Evolutionary conservation across 2,329 filamentous ascomycete species (phyloP), one percentile per base, ranked within the genome.

Genomic region (Cryphonectria naterciae): DNA sequence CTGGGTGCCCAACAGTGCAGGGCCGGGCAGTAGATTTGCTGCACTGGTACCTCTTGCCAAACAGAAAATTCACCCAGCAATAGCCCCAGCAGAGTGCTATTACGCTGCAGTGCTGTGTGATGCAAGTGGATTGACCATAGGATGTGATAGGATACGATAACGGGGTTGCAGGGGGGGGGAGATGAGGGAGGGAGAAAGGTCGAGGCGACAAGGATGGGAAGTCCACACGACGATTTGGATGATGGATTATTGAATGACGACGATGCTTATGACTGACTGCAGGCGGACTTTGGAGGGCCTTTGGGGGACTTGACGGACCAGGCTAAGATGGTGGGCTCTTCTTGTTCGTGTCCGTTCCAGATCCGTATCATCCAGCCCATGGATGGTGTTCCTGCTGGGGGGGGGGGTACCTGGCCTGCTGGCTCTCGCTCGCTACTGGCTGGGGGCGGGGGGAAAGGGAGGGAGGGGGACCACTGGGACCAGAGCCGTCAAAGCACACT

Each of bases 361-460:
- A 41, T 43, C 61, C 61, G 61, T 63, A 63, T 63, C 61, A 46
- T 41, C 46, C 46, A 49, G 22, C 46, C 46, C 46, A 49, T 49
- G 61, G 19, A 63, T 63, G 61, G 61, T 41, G 61, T 8, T 49
- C 61, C 19, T 63, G 61, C 25, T 63, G 61, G 62, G n/a, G 32
- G 32, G 32, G 32, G 28, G 28, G 28, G 62, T 13, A 10, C 46
- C 46, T n/a, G 46, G 46, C 46, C 28, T 49, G 25, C 43, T 65
- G 61, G 61, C 46, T 19, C 46, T n/a, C 43, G 43, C 17, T 49
- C 43, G 19, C 43, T 49, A 17, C 43, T 49, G 43, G 43, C 43
- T 39, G 19, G 43, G 41, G 41, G 1, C 15, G 41, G 41, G 19
- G 19, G 3, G 43, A 19, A 8, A 49, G 17, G 43, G 43, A 19